Base-by-base conservation (phyloP, 495 filamentous ascomycete species). In the Pseudomonodictys pantanalensis region DNA sequence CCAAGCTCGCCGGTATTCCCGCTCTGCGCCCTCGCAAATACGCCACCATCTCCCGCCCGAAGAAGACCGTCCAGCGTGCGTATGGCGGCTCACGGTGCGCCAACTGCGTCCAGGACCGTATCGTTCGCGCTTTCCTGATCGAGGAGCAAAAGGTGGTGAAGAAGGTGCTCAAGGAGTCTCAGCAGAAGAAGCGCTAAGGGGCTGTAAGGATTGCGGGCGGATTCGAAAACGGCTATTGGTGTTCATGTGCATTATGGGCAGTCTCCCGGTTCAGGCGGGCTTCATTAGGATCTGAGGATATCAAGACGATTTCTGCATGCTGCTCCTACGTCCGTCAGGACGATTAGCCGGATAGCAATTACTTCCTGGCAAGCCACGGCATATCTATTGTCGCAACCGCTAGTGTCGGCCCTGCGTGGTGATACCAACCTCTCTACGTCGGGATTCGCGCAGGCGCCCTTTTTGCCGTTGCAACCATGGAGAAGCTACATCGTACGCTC, bases 131-230 rank as follows among this genome's bases (percentile, higher is more conserved):
- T 43, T 97, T 67, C 58, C 79, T 97, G 80, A 97, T 97, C 67
- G 93, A 97, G 83, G 93, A 99, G 85, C 93, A 99, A 83, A 97
- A 97, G 90, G 97, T 99, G 69, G 95, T 99, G 78, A 97, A 99
- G 90, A 97, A 97, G 88, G 93, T 97, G 70, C 85, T 95, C 76
- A 92, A 95, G 85, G 91, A 96, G 81, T 87, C 79, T 65, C 88
- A 92, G 81, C 77, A 82, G 75, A 95, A 95, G 88, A 89, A 89
- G 79, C 83, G 78, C 44, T 78, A 77, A 52, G 38, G 9, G 58
- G 11, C 9, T 22, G 9, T 3, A 35, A 8, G 6, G 54, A 12
- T 11, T 20, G 38, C 45, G 35, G 52, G 52, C 26, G 51, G 32
- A 28, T 26, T 54, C 22, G 59, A 61, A 60, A 54, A 62, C 23